Evolutionary conservation across 169 alveolate genomes (phyloP).

Genomic region (Plasmodium sp.): DNA sequence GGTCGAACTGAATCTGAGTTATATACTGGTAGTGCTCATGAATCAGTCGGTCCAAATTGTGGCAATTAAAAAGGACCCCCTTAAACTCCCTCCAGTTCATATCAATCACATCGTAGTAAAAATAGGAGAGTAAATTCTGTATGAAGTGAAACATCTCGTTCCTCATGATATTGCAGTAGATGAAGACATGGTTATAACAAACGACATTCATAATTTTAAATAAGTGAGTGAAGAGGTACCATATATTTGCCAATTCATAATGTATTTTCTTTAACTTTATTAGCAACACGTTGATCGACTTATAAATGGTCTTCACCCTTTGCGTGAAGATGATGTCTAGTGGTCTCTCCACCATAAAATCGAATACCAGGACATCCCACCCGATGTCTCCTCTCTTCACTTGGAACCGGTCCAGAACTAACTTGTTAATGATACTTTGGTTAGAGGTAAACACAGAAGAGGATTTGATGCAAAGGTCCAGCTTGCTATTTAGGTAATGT

Average conservation of each 20-base stretch:
- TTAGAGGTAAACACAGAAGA: conserved; percentile 47
- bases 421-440: conserved; percentile 21
- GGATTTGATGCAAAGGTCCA: conserved; percentile 56
- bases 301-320: conserved; percentile 33
- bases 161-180: conserved; percentile 41
- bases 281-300: conserved; percentile 40
- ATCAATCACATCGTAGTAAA: conserved; percentile 64
- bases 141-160: conserved; percentile 72
- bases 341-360: conserved; percentile 44
- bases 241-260: conserved; percentile 55
- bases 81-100: conserved; percentile 57
- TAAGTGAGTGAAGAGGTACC: conserved; percentile 69
- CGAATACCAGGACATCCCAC: conserved; percentile 64
- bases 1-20: conserved; percentile 39
- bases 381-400: conserved; percentile 63
- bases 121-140: conserved; percentile 52
- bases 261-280: conserved; percentile 48
- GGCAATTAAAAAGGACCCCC: conserved; percentile 9
- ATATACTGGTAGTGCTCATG: conserved; percentile 51
- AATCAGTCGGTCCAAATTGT: conserved; percentile 31
- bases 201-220: conserved; percentile 58
- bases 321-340: conserved; percentile 61
- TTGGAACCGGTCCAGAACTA: conserved; percentile 20
- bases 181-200: conserved; percentile 50
- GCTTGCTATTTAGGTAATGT: conserved; percentile 39